These are phyloP conservation scores for Calophaca sinica DNA, from an alignment of 306 rosid species.

Conservation along the genomic window DNA sequence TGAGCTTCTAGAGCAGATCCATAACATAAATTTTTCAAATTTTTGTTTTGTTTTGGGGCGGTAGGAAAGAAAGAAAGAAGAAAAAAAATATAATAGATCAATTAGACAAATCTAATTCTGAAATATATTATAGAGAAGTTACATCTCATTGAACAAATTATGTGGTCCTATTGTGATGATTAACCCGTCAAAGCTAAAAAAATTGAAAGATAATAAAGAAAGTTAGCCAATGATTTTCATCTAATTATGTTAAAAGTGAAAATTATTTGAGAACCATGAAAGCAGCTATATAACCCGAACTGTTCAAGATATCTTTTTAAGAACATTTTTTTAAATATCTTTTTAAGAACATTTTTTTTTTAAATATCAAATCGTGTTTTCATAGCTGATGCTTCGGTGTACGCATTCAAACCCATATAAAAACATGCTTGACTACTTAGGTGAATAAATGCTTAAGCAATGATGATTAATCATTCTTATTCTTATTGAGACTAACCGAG, in stretches of 20 bases:
- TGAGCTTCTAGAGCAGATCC: not conserved
- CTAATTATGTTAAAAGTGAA: not conserved
- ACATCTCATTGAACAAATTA: not conserved
- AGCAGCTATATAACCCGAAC: not conserved
- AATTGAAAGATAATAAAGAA: not conserved
- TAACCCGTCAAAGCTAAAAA: conserved; percentile 13
- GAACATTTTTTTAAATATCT: not conserved
- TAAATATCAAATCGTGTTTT: not conserved
- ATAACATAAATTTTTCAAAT: not conserved
- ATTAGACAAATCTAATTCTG: conserved; percentile 3
- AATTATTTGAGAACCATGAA: conserved; percentile 16
- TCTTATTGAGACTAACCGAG: conserved; percentile 38
- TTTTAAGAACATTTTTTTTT: too few species aligned
- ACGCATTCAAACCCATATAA: conserved; percentile 28
- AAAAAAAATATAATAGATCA: not conserved
- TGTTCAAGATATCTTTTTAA: not conserved
- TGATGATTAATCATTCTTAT: conserved; percentile 53
- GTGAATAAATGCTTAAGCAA: conserved; percentile 44
- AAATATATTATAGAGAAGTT: conserved; percentile 6
- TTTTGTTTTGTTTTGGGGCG: not conserved
- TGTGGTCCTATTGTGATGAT: conserved; percentile 35
- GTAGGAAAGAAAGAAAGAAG: not conserved
- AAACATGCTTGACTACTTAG: conserved; percentile 39
- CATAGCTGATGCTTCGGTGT: conserved; percentile 30
- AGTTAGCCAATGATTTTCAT: conserved; percentile 32